A percentile compares a stretch with the other conserved stretches of the same genome.
Evolutionary conservation across 345 rosid genomes (phyloP).

Genomic region (Dimocarpus longan): DNA sequence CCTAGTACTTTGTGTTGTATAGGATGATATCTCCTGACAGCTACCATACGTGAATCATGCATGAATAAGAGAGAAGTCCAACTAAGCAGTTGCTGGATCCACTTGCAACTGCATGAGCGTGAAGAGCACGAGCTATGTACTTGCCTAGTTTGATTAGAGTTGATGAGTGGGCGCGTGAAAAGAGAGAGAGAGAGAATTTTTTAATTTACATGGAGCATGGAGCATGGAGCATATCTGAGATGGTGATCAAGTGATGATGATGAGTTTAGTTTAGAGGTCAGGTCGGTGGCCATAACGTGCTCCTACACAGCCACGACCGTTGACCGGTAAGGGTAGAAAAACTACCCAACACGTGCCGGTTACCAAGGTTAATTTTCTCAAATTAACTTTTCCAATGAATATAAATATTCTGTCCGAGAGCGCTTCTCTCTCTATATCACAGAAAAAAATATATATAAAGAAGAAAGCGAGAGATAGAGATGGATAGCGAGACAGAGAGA

Average conservation of each 20-base stretch:
- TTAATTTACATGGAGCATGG: slow-evolving; percentile 13
- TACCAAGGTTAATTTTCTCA: slow-evolving; percentile 7
- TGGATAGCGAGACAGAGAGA: not conserved
- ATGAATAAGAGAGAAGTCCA: slow-evolving; percentile 3
- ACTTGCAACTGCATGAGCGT: not conserved
- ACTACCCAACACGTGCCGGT: slow-evolving; percentile 40
- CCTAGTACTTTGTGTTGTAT: not conserved
- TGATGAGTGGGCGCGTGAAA: slow-evolving; percentile 22
- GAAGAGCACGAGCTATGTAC: slow-evolving; percentile 11
- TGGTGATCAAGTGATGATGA: not conserved
- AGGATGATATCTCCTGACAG: slow-evolving; percentile 9
- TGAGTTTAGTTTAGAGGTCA: not conserved
- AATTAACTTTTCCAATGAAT: slow-evolving; percentile 31
- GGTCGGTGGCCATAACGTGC: slow-evolving; percentile 38
- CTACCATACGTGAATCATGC: slow-evolving; percentile 11
- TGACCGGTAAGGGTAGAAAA: slow-evolving; percentile 30
- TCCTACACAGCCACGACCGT: not conserved
- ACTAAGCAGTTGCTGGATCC: not conserved
- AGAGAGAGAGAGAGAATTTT: not conserved
- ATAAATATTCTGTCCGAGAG: slow-evolving; percentile 16
- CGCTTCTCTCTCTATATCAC: slow-evolving; percentile 4
- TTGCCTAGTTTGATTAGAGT: not conserved
- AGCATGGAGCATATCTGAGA: slow-evolving; percentile 18
- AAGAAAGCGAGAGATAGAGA: not conserved
- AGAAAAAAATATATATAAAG: not conserved